Base-by-base conservation (phyloP, 768 basidiomycete genomes). In the Lactarius evosmus region DNA sequence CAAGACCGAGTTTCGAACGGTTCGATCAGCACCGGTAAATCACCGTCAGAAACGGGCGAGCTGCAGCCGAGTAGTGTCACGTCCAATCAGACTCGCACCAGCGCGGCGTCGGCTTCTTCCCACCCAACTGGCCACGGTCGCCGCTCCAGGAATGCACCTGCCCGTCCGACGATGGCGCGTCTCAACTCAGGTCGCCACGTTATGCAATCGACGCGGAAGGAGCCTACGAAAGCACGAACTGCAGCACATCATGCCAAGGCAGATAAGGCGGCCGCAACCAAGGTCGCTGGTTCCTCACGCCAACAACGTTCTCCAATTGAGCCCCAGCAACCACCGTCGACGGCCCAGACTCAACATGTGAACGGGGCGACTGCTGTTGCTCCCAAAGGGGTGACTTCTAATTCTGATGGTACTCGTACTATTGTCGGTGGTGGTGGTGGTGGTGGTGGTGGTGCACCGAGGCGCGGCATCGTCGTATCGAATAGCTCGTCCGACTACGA, bases 401-500 rank as follows among this genome's bases (percentile, higher is more conserved):
- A 22, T 25, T 11, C 22, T 22, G 46, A 25, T 30, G 51, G 16
- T 52, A 19, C 51, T 9, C 17, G 51, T 49, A 7, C 34, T 53
- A n/a, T n/a, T n/a, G n/a, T n/a, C n/a, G 40, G 30, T 30, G 30
- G 22, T 60, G 38, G 50, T 22, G 12, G 44, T 19, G 40, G 30
- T 30, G 30, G 22, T 60, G 38, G 50, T 22, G 12, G 44, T 19
- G 55, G 41, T 4, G 59, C 55, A 22, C 66, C 67, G 17, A 66
- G 63, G 25, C 70, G 74, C 11, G 72, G 72, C 36, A 72, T 86
- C 46, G 79, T 85, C 52, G 71, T 86, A 17, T 75, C 77, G 0
- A 82, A 70, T 44, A 75, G 72, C 6, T 81, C 80, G 2, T 81
- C 80, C 52, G 82, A 83, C 30, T 82, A 73, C 60, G 80, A 81